phyloP scores from a whole-genome alignment of 2,329 filamentous ascomycete genomes.

The Neocucurbitaria cava region DNA sequence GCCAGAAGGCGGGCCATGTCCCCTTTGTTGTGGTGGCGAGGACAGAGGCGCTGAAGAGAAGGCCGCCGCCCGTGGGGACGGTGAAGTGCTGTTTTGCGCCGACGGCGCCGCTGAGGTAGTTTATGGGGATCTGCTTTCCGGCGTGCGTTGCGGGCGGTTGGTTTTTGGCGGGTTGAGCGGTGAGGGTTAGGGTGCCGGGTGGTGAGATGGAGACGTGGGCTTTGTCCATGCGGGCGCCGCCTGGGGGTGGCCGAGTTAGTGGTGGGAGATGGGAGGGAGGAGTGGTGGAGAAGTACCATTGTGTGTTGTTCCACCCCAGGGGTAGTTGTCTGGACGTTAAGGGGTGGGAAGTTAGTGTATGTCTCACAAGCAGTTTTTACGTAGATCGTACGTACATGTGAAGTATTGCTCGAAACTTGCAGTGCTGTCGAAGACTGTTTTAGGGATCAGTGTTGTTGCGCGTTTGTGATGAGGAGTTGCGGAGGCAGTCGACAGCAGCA shows the following conservation, averaged over 20 bases:
- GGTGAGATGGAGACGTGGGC: conserved; percentile 52
- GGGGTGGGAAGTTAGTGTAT: no score
- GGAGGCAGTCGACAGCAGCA: conserved; percentile 5
- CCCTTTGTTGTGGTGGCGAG: conserved; percentile 44
- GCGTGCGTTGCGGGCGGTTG: conserved; percentile 45
- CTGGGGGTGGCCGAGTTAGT: neutral
- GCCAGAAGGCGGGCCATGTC: conserved; percentile 67
- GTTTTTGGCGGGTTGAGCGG: conserved; percentile 54
- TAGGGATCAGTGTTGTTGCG: conserved; percentile 36
- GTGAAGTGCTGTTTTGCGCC: conserved; percentile 54
- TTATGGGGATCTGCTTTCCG: conserved; percentile 50
- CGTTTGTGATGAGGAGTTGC: conserved; percentile 7
- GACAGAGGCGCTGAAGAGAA: conserved; percentile 51
- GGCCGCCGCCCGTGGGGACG: conserved; percentile 47
- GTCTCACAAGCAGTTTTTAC: no score
- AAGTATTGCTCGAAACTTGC: conserved; percentile 52
- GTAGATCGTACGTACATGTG: no score
- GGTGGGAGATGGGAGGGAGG: neutral
- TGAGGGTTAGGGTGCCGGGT: conserved; percentile 55
- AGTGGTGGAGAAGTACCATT: conserved; percentile 54
- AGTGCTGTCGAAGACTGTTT: conserved; percentile 40
- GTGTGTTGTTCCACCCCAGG: conserved; percentile 63
- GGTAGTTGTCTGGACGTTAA: no score
- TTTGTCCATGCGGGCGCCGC: conserved; percentile 60
- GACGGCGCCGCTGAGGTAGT: conserved; percentile 61